Evolutionary conservation across 495 filamentous ascomycete species (phyloP), one percentile per base, ranked within the genome.

Genomic region (Delitschia confertaspora): DNA sequence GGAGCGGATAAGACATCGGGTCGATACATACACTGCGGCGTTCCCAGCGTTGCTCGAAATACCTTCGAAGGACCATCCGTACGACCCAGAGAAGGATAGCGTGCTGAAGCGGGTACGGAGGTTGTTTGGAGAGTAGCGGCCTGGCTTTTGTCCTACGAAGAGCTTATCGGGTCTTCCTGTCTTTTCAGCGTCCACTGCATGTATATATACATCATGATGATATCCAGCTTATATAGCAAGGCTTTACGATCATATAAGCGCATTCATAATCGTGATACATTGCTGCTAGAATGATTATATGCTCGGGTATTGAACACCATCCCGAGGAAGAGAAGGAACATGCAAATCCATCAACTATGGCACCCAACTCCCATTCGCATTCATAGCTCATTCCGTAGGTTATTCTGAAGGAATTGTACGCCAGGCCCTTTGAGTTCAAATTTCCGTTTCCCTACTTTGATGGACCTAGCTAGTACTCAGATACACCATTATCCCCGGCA

Each of bases 71-170:
- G 91, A 99, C 60, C 91, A 99, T 57, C 91, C 91, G 6, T 99
- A 96, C 56, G 93, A 99, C 53, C 91, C 91, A 0, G 91, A 99
- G 68, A 99, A 99, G 70, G 91, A 99, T 65, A 96, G 88, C 60
- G 91, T 99, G 25, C 60, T 96, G 64, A 83, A 85, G 63, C 75
- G 91, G 55, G 93, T 96, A 41, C 74, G 83, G 57, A 79, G 88
- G 50, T 62, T 96, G 45, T 95, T 95, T 75, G 89, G 89, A 44
- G 89, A 95, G 65, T 95, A 57, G 41, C 34, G 4, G 26, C n/a
- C n/a, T n/a, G n/a, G n/a, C n/a, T n/a, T n/a, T n/a, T n/a, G n/a
- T n/a, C n/a, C n/a, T n/a, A n/a, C n/a, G n/a, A n/a, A n/a, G n/a
- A n/a, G n/a, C n/a, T n/a, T n/a, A n/a, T n/a, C n/a, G n/a, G n/a